These are phyloP conservation scores for Bruguiera sexangula DNA, from an alignment of 345 rosid genomes.

Conservation along the genomic window DNA sequence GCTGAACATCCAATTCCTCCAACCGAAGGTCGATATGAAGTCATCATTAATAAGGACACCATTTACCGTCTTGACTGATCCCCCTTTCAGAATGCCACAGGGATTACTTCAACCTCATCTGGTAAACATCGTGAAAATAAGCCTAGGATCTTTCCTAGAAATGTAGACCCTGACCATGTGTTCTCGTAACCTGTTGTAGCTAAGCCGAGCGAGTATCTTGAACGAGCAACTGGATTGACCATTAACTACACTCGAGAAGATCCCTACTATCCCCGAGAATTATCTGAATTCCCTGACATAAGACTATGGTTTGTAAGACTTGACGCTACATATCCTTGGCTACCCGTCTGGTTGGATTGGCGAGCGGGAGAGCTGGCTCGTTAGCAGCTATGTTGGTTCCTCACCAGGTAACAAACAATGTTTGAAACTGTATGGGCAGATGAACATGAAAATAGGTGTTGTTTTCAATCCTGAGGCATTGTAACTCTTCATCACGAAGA, in stretches of 20 bases:
- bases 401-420: slow-evolving; percentile 51
- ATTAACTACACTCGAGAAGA: slow-evolving; percentile 67
- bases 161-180: neutral
- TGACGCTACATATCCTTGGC: slow-evolving; percentile 78
- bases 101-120: slow-evolving; percentile 53
- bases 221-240: slow-evolving; percentile 65
- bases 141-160: neutral
- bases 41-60: slow-evolving; percentile 52
- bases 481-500: slow-evolving; percentile 72
- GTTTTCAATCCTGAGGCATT: slow-evolving; percentile 88
- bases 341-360: slow-evolving; percentile 82
- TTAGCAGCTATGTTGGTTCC: slow-evolving; percentile 84
- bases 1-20: slow-evolving; percentile 76
- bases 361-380: slow-evolving; percentile 92
- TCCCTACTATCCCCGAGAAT: slow-evolving; percentile 61
- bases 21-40: slow-evolving; percentile 60
- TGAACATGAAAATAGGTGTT: slow-evolving; percentile 80
- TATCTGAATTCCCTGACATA: slow-evolving; percentile 76
- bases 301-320: slow-evolving; percentile 92
- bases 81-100: slow-evolving; percentile 61
- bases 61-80: slow-evolving; percentile 61
- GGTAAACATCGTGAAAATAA: slow-evolving; percentile 31
- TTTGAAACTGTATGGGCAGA: slow-evolving; percentile 32
- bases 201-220: slow-evolving; percentile 56
- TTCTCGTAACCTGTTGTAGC: slow-evolving; percentile 23